Evolutionary conservation across 164 flowering plant species (phyloP), one percentile per base, ranked within the genome.

Genomic region (Magnolia kwangsiensis): DNA sequence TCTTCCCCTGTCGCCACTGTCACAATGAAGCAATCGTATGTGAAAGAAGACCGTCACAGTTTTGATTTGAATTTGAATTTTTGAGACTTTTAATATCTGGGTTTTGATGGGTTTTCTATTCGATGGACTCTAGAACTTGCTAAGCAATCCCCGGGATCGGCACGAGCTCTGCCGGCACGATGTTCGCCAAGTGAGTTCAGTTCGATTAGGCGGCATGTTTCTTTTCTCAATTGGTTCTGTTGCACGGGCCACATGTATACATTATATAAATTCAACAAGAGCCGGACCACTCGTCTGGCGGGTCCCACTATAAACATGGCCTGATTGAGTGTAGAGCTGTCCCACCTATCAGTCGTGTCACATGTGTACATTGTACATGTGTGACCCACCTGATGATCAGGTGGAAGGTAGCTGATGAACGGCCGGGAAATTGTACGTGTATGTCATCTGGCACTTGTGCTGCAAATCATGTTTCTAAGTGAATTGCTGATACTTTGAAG

Each of bases 1-100:
- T 96, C 77, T 96, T 84, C 76, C 77, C 83, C 49, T 96, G 99
- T 74, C 95, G 99, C 58, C 99, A 94, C 81, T 96, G 99, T 78
- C 99, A 96, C 84, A 94, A 96, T 67, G 98, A 96, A 74, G 88
- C 92, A 50, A 77, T 81, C 90, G 98, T 93, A 80, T 49, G 51
- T 63, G 50, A 74, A 13, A 8, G 31, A 1, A 11, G 10, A 31
- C 29, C 29, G 16, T 49, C 19, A 21, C 9, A 8, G 31, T 13
- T 29, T 67, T 67, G 8, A 27, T 24, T 67, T 24, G 8, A 2
- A 24, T 24, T 67, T 67, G 37, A 67, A 7, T 13, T 29, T 29
- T 67, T 67, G 23, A 37, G 31, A 16, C 8, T 49, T 69, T 58
- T n/a, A 31, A 13, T 55, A 0, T 16, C 7, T 49, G n/a, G 72